These are phyloP conservation scores for Blastobotrys proliferans DNA, from an alignment of 1,139 yeast genomes.

Conservation along the genomic window DNA sequence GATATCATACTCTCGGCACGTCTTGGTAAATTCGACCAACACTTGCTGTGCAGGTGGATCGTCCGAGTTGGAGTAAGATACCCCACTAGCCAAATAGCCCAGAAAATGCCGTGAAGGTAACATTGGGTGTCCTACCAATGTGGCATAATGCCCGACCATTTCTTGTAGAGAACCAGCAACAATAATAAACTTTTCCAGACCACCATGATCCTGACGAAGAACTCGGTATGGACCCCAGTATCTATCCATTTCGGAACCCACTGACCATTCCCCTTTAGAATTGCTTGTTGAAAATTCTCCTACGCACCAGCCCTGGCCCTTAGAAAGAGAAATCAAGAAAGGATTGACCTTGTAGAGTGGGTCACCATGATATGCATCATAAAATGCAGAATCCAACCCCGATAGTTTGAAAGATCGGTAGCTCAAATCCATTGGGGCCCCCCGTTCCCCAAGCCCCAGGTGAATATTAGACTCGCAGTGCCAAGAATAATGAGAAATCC, in stretches of 20 bases:
- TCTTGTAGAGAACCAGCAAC: not conserved
- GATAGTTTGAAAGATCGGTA: not conserved
- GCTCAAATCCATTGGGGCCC: constrained; percentile 1
- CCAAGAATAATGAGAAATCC: not conserved
- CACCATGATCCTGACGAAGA: not conserved
- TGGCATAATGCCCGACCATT: not conserved
- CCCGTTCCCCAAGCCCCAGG: not conserved
- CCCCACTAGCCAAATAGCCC: not conserved
- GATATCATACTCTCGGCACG: not conserved
- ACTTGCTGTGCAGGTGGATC: constrained; percentile 1
- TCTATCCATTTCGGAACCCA: not conserved
- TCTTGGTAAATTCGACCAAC: not conserved
- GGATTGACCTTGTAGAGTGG: constrained; percentile 1
- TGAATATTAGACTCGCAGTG: not conserved
- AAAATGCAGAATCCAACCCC: not conserved
- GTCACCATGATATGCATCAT: not conserved
- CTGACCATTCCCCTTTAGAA: not conserved
- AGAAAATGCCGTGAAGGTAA: not conserved
- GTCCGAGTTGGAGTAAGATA: not conserved
- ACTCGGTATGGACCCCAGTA: not conserved
- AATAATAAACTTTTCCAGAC: constrained; percentile 1
- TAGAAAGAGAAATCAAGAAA: not conserved
- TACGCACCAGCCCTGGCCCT: not conserved
- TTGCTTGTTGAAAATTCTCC: not conserved
- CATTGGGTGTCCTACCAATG: not conserved